Conservation (phyloP, 495 filamentous ascomycete species). For the Collariella sp. region DNA sequence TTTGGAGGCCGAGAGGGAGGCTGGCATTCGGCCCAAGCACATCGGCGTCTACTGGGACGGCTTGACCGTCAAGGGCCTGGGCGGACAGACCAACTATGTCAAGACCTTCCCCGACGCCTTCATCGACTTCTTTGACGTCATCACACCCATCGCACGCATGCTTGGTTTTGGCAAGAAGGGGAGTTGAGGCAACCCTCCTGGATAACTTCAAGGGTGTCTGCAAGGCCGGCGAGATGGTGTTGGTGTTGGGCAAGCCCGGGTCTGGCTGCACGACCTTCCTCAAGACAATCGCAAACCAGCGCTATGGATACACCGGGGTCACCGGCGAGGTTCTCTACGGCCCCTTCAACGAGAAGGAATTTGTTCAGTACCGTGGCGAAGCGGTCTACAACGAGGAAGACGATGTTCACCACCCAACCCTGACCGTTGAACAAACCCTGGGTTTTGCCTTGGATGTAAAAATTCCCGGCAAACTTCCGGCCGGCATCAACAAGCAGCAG, state of each 20-base stretch:
- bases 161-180: constrained; percentile 54
- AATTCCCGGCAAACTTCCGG: constrained; percentile 61
- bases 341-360: constrained; percentile 49
- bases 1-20: constrained; percentile 57
- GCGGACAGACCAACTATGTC: constrained; percentile 66
- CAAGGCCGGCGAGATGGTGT: constrained; percentile 79
- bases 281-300: constrained; percentile 75
- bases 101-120: constrained; percentile 80
- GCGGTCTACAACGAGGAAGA: constrained; percentile 82
- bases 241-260: constrained; percentile 81
- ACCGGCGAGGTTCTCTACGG: constrained; percentile 76
- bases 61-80: constrained; percentile 68
- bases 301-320: constrained; percentile 67
- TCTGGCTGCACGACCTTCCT: constrained; percentile 84
- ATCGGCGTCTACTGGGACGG: constrained; percentile 75
- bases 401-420: constrained; percentile 69
- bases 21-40: constrained; percentile 71
- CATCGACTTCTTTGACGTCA: constrained; percentile 63
- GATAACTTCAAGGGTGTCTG: constrained; percentile 45
- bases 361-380: constrained; percentile 66
- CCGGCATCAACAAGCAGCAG: constrained; percentile 53
- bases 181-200: constrained; percentile 55
- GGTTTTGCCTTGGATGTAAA: constrained; percentile 78
- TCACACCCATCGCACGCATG: constrained; percentile 49
- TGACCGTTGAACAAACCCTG: constrained; percentile 78